Evolutionary conservation across 2,329 filamentous ascomycete genomes (phyloP).

Genomic region (Aspergillus clavatus): DNA sequence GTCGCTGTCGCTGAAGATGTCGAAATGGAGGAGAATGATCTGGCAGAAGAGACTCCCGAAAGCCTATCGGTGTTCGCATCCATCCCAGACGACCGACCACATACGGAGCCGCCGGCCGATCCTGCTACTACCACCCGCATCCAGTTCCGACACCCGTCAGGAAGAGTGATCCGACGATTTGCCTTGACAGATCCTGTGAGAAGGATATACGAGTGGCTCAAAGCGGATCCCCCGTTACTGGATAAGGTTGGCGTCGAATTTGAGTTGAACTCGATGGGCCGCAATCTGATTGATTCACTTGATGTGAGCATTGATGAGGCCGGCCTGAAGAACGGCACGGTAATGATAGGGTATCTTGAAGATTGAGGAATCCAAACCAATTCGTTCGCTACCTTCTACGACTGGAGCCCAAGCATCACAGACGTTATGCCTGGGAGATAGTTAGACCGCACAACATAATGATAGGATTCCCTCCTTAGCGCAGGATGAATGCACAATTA

Average conservation of each 20-base stretch:
- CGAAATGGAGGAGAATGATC: slow-evolving; percentile 34
- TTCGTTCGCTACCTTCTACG: neutral
- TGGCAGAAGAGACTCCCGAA: slow-evolving; percentile 30
- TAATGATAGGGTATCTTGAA: slow-evolving; percentile 89
- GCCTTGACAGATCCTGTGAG: slow-evolving; percentile 68
- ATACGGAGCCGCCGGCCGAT: slow-evolving; percentile 70
- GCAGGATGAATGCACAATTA: neutral
- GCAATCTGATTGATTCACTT: slow-evolving; percentile 73
- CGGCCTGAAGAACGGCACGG: slow-evolving; percentile 83
- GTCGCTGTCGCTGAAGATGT: slow-evolving; percentile 37
- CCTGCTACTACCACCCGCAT: slow-evolving; percentile 76
- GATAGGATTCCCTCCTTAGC: neutral
- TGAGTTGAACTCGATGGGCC: slow-evolving; percentile 82
- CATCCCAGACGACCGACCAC: slow-evolving; percentile 68
- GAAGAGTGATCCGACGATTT: slow-evolving; percentile 85
- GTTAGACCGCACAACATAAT: neutral
- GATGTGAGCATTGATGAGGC: slow-evolving; percentile 72
- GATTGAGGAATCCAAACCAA: slow-evolving; percentile 31
- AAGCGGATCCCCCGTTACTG: slow-evolving; percentile 70
- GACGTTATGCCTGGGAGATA: neutral
- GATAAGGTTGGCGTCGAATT: slow-evolving; percentile 75
- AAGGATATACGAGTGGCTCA: slow-evolving; percentile 93
- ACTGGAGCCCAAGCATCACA: neutral
- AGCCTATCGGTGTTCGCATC: slow-evolving; percentile 53
- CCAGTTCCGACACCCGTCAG: slow-evolving; percentile 82